Evolutionary conservation across 2,329 filamentous ascomycete genomes (phyloP).

Genomic region (Colletotrichum melonis): DNA sequence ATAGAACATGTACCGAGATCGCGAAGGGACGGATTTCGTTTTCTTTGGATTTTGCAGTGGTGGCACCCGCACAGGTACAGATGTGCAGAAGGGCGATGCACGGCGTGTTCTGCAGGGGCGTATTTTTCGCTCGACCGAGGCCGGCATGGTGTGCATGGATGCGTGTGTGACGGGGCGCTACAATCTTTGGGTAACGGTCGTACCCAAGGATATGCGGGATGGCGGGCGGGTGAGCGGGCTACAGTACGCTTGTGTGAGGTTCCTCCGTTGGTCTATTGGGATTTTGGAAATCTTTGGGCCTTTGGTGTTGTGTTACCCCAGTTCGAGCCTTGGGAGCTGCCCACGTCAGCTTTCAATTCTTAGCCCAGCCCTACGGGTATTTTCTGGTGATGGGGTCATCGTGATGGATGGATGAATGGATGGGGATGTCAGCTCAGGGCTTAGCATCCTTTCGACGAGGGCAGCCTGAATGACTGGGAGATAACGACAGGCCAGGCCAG

Average conservation of each 20-base stretch:
- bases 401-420: not conserved
- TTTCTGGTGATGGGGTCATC: not conserved
- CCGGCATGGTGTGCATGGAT: constrained; percentile 21
- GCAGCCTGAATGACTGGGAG: not conserved
- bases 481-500: too few species aligned
- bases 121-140: constrained; percentile 20
- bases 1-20: not conserved
- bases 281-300: not conserved
- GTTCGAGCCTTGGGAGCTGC: not conserved
- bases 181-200: not conserved
- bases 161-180: constrained; percentile 7
- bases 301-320: not conserved
- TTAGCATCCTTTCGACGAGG: not conserved
- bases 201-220: not conserved
- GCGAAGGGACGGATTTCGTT: not conserved
- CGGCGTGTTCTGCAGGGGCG: constrained; percentile 7
- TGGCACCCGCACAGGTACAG: constrained; percentile 2
- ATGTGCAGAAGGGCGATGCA: constrained; percentile 7
- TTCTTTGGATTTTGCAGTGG: not conserved
- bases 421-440: not conserved
- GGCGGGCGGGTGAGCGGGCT: not conserved
- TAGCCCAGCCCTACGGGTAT: not conserved
- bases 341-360: not conserved
- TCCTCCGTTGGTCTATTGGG: not conserved
- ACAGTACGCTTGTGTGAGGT: not conserved